A percentile compares a stretch with the other conserved stretches of the same genome.
Evolutionary conservation across 1,284 basidiomycete species (phyloP).

Genomic region (Marasmius fiardii): DNA sequence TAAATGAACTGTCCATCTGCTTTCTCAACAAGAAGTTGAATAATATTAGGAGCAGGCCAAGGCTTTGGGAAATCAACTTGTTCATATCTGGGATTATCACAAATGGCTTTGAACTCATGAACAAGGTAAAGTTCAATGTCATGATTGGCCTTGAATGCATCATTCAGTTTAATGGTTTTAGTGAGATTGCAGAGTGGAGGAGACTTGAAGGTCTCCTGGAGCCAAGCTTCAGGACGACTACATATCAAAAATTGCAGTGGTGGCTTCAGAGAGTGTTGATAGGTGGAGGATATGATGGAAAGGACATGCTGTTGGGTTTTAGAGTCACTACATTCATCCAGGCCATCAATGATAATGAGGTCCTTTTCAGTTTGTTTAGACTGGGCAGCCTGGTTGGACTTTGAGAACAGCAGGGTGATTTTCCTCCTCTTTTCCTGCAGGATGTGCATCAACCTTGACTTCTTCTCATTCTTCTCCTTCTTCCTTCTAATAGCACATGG

Average conservation of each 20-base stretch:
- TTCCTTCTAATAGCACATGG: no score
- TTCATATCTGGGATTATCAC: background rate
- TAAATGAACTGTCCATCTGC: slow-evolving; percentile 24
- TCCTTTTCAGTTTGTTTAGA: no score
- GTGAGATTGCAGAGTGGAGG: background rate
- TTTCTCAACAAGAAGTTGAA: slow-evolving; percentile 18
- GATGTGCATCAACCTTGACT: no score
- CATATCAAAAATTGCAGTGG: slow-evolving; percentile 24
- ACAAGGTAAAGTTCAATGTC: background rate
- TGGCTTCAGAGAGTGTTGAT: background rate
- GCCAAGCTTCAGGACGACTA: slow-evolving; percentile 22
- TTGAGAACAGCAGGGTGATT: no score
- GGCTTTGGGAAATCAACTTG: background rate
- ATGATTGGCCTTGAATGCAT: background rate
- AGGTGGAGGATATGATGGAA: background rate
- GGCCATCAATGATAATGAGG: slow-evolving; percentile 5
- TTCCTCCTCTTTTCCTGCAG: no score
- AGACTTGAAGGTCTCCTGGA: slow-evolving; percentile 15
- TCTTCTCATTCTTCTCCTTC: no score
- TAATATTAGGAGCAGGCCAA: slow-evolving; percentile 19
- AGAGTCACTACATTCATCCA: slow-evolving; percentile 3
- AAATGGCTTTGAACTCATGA: background rate
- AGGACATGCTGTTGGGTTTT: background rate
- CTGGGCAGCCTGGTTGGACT: no score
- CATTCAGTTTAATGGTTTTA: background rate